Base-by-base conservation (phyloP, 805 yeast genomes). In the Starmerella gropengiesseri region DNA sequence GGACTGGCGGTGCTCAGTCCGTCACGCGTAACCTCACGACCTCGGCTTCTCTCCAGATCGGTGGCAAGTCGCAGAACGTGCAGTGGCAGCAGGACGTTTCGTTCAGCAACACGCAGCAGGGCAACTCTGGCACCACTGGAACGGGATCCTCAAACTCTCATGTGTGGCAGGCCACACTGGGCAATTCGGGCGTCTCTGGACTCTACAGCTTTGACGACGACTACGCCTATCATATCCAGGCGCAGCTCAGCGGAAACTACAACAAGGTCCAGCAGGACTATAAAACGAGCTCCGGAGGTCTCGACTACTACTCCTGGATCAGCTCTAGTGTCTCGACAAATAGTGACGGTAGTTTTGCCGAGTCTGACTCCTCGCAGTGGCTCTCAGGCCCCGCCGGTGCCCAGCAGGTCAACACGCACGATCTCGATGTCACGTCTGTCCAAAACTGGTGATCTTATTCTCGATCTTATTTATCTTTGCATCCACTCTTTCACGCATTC, bases 181-280 rank as follows among this genome's bases (percentile, higher is more conserved):
- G 55, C 17, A 7, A 34, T 9, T 38, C 48, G 21, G n/a, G 39
- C 12, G 17, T 51, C 8, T 26, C 42, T 5, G 55, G 55, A 5
- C 23, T 40, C 13, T 28, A 30, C 20, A 17, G 31, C 21, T 41
- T 41, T 40, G 3, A 7, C 12, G 29, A 40, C 19, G 19, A 29
- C 14, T 51, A 22, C 41, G 29, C 31, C 37, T 52, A 28, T 28
- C 51, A 49, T 1, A 29, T 52, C 39, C 48, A 51, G 29, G 37
- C 34, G 19, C 37, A 39, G 12, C 23, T 43, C 47, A 18, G 35
- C 31, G 9, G 11, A n/a, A 21, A 28, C 30, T 31, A 31, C 32
- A 23, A 23, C 37, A 47, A 49, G 9, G 44, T 52, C 9, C 55
- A 52, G 50, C 49, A 48, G 37, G 32, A 38, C 7, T 48, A 46